Base-by-base conservation (phyloP, 176 grass and related monocot genomes). In the Themeda triandra region DNA sequence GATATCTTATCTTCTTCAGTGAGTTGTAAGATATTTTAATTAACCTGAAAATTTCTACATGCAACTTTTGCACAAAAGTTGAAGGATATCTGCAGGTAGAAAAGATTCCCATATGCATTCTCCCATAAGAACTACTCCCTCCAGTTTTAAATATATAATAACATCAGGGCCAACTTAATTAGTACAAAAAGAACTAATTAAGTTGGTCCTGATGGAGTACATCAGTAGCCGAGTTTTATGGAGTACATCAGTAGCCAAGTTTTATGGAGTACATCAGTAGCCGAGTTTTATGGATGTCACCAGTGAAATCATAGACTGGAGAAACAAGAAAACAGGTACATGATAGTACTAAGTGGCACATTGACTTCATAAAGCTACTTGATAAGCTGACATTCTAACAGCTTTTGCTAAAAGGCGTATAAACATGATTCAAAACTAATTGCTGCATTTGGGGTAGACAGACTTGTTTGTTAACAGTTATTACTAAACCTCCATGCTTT, bases 381-480 rank as follows among this genome's bases (percentile, higher is more conserved):
- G 19, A 74, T 73, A 39, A 48, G 44, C 28, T 32, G 7, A 64
- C 11, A 18, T 63, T 35, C 21, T 10, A 4, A 13, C 0, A 1
- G 54, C 49, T 62, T 0, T 82, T 0, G 72, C 48, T 14, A 17
- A 10, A 49, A 49, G 8, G 7, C 19, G 4, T 13, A 14, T 17
- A 73, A 60, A 59, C 51, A 82, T 60, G 48, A 41, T 62, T 44
- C 24, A 58, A 27, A 60, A 73, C 4, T 62, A 4, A 59, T 24
- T 59, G 8, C 23, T 58, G 54, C 68, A 82, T 45, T 60, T 4
- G 27, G 25, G 6, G 27, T 19, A 30, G 10, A 45, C 4, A 48
- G 72, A 29, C 46, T 76, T 69, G 62, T 45, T 70, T 76, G 29
- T 7, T 83, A 69, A 87, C 17, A 51, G 51, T 71, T 71, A 54